Conservation (phyloP, 768 basidiomycete genomes). For the Auricularia sp. region DNA sequence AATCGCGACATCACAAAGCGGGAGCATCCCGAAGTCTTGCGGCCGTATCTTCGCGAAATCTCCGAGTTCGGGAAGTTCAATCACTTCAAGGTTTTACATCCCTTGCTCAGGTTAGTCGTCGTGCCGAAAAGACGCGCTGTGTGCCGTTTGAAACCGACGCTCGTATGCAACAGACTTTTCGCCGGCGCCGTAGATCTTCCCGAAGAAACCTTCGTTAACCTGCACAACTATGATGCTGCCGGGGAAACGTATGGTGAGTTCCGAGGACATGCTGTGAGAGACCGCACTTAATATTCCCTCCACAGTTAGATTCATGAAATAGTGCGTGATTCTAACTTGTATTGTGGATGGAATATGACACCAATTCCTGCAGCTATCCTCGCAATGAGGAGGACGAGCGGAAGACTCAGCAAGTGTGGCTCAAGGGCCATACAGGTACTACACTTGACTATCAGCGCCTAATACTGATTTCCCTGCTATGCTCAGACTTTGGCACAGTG, state of each 20-base stretch:
- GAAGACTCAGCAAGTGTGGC: constrained; percentile 44
- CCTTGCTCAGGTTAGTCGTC: neutral
- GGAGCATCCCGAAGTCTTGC: neutral
- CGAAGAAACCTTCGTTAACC: neutral
- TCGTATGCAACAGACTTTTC: neutral
- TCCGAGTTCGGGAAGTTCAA: neutral
- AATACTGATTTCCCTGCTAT: neutral
- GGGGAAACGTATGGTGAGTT: neutral
- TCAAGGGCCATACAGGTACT: constrained; percentile 50
- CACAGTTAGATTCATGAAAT: constrained; percentile 39
- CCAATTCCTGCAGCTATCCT: constrained; percentile 30
- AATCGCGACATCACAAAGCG: neutral
- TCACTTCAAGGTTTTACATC: neutral
- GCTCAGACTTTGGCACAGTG: constrained; percentile 41
- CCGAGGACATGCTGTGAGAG: neutral
- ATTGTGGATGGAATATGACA: neutral
- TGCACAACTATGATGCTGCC: neutral
- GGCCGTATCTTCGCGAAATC: neutral
- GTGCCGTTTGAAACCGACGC: neutral
- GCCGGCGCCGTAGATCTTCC: neutral
- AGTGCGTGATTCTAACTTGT: constrained; percentile 21
- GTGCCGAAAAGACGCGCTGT: neutral
- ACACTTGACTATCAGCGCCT: neutral
- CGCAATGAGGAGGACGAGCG: constrained; percentile 38
- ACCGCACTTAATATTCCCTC: neutral